phyloP scores from a whole-genome alignment of 768 basidiomycete species.

The Antrodiella citrinella region DNA sequence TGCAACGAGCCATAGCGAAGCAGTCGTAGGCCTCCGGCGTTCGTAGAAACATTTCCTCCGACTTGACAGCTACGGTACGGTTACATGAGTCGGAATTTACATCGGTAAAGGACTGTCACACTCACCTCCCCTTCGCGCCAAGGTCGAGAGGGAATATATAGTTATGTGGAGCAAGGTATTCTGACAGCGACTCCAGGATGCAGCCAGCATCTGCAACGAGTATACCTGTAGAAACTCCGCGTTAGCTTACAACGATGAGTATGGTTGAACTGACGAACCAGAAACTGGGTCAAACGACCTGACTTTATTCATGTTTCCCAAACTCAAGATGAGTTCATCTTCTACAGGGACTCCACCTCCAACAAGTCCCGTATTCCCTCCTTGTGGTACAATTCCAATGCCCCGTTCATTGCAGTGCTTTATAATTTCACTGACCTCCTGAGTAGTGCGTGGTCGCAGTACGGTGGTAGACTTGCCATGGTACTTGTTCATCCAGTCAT shows the following conservation, averaged over 20 bases:
- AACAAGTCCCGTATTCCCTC: slow-evolving; percentile 96
- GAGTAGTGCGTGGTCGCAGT: slow-evolving; percentile 78
- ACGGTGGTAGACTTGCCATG: slow-evolving; percentile 78
- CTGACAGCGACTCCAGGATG: slow-evolving; percentile 80
- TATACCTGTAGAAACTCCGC: slow-evolving; percentile 53
- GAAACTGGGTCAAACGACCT: slow-evolving; percentile 81
- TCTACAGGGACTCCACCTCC: slow-evolving; percentile 87
- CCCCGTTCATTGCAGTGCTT: slow-evolving; percentile 75
- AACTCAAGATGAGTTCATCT: slow-evolving; percentile 82
- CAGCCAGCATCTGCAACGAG: slow-evolving; percentile 93
- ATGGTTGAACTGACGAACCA: slow-evolving; percentile 40
- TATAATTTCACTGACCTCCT: slow-evolving; percentile 84
- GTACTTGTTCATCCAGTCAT: slow-evolving; percentile 97
- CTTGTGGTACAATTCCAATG: slow-evolving; percentile 93
- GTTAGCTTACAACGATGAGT: slow-evolving; percentile 2
- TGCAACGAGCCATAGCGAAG: slow-evolving; percentile 93
- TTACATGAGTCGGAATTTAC: not conserved
- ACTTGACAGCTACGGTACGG: slow-evolving; percentile 74
- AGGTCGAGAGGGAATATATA: slow-evolving; percentile 97
- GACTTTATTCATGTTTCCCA: slow-evolving; percentile 74
- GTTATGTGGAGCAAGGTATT: slow-evolving; percentile 77
- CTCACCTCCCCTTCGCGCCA: slow-evolving; percentile 89
- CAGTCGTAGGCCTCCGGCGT: slow-evolving; percentile 93
- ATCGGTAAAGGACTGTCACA: not conserved
- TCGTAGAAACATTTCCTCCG: slow-evolving; percentile 94